Evolutionary conservation across 2,329 filamentous ascomycete species (phyloP).

Genomic region (Macrophomina phaseolina): DNA sequence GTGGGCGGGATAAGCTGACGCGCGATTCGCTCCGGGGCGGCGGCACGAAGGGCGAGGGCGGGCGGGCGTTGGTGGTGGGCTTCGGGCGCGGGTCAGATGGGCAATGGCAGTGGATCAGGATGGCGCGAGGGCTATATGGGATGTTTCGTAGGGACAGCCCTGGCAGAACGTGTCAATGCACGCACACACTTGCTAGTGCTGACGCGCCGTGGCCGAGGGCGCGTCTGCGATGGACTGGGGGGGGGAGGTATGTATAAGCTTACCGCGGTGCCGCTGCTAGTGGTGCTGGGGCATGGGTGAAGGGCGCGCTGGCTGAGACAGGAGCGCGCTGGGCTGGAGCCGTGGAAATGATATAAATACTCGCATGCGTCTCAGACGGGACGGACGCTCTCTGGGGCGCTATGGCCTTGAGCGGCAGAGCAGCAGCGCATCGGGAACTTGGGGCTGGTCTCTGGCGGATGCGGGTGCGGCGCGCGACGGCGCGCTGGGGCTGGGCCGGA

Average conservation of each 20-base stretch:
- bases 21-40: slow-evolving; percentile 22
- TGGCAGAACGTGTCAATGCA: slow-evolving; percentile 27
- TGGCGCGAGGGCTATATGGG: slow-evolving; percentile 21
- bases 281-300: slow-evolving; percentile 10
- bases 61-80: slow-evolving; percentile 14
- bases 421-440: slow-evolving; percentile 18
- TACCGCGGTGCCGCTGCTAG: slow-evolving; percentile 20
- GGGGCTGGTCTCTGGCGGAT: background rate
- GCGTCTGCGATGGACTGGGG: slow-evolving; percentile 1
- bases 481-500: background rate
- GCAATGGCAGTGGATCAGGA: slow-evolving; percentile 26
- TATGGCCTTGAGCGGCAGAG: slow-evolving; percentile 21
- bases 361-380: slow-evolving; percentile 24
- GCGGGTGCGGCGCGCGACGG: slow-evolving; percentile 19
- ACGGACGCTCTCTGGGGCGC: slow-evolving; percentile 13
- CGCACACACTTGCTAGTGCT: slow-evolving; percentile 26
- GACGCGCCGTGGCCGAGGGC: slow-evolving; percentile 4
- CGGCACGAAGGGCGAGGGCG: slow-evolving; percentile 18
- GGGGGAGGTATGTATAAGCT: slow-evolving; percentile 26
- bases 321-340: slow-evolving; percentile 4
- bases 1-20: slow-evolving; percentile 27
- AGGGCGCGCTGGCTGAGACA: slow-evolving; percentile 23
- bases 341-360: slow-evolving; percentile 26
- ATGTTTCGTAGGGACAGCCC: slow-evolving; percentile 26
- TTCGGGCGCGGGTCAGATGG: slow-evolving; percentile 20